Conservation (phyloP, 495 filamentous ascomycete species). For the Cudoniella acicularis region DNA sequence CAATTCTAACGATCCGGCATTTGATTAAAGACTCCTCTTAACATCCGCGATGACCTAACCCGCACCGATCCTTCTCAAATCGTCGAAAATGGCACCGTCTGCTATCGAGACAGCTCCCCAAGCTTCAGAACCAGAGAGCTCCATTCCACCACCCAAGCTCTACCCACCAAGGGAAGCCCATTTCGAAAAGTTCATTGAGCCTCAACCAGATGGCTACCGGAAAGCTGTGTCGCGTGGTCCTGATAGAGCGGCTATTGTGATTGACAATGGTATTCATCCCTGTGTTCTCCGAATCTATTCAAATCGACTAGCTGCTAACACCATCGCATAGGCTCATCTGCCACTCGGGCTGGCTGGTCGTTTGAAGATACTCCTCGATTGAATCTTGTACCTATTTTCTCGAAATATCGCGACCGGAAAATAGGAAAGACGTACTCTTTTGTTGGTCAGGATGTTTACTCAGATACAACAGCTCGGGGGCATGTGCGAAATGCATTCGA, state of each 20-base stretch:
- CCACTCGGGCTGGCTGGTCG: conserved; percentile 90
- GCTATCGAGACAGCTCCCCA: conserved; percentile 12
- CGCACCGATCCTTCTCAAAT: background rate
- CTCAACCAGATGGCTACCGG: conserved; percentile 63
- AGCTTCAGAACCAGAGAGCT: conserved; percentile 13
- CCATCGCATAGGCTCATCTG: conserved; percentile 65
- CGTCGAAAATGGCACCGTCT: conserved; percentile 21
- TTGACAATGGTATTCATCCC: conserved; percentile 80
- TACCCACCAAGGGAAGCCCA: conserved; percentile 65
- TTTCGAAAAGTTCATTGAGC: conserved; percentile 68
- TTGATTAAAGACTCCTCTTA: background rate
- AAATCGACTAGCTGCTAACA: conserved; percentile 10
- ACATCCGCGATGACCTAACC: conserved; percentile 13
- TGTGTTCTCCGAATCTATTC: conserved; percentile 1
- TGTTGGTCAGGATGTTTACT: conserved; percentile 85
- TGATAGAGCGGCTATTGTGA: conserved; percentile 74
- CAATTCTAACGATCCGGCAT: background rate
- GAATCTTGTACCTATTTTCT: conserved; percentile 80
- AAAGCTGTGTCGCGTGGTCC: conserved; percentile 48
- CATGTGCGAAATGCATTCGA: conserved; percentile 92
- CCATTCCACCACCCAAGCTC: conserved; percentile 13
- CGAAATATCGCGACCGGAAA: conserved; percentile 91
- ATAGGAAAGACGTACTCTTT: conserved; percentile 84
- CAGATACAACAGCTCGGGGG: conserved; percentile 86
- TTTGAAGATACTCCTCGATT: conserved; percentile 79